Evolutionary conservation across 1,284 basidiomycete genomes (phyloP), one percentile per base, ranked within the genome.

Genomic region (Cryptococcus jaspeensis): DNA sequence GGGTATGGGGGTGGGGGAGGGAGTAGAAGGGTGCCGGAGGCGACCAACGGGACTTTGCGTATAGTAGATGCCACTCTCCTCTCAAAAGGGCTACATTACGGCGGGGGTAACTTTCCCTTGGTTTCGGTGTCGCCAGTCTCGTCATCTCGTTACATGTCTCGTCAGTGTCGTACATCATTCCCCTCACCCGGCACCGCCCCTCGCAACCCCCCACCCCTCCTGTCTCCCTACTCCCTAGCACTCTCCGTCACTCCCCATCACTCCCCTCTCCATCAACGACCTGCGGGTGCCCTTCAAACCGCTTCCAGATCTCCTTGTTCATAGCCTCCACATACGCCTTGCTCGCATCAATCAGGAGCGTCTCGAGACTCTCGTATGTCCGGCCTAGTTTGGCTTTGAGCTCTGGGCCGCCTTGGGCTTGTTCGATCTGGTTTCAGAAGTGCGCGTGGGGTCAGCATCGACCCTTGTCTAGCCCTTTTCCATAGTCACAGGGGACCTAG

Each of bases 351-450:
- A 75, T 75, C 45, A 75, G 59, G 11, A 75, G 59, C 12, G 71
- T 62, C 52, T 75, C 73, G 37, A 75, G 60, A 0, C 63, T 62
- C 52, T 75, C 73, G 55, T 66, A 75, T 12, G 70, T 68, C 39
- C 45, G 42, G 13, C 59, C 51, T 23, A 62, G 18, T 20, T 54
- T 51, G 23, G 23, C 22, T 16, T 20, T n/a, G 46, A 35, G 11
- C 13, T 55, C 41, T 7, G 54, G 52, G 20, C 56, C 40, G 0
- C 55, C 48, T 7, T 48, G 45, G 37, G 46, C 49, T 13, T 47
- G 25, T 36, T 52, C 25, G 46, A 39, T 43, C 44, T 9, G 57
- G 28, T 3, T 56, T 55, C 0, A 45, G 54, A 2, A n/a, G 15
- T 22, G 6, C 22, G 43, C 51, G 13, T 18, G 20, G 42, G 43